Evolutionary conservation across 257 asterid genomes (phyloP), one percentile per base, ranked within the genome.

Genomic region (Lycium ferocissimum): DNA sequence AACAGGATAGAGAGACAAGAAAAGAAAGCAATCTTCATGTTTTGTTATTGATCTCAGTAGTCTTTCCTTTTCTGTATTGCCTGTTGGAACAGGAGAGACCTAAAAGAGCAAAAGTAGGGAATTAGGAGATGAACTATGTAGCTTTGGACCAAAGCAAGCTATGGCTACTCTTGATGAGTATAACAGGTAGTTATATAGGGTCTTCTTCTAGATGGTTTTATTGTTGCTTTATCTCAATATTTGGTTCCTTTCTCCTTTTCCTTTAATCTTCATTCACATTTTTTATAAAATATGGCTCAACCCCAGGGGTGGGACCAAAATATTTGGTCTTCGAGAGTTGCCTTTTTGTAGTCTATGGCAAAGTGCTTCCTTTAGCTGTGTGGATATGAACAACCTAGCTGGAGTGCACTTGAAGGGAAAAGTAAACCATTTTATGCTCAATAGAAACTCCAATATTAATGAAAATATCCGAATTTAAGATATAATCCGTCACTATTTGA

Each of bases 1-100:
- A 88, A 26, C 26, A 92, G 69, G 83, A 86, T 58, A 72, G 80
- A n/a, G 47, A 93, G 33, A 85, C 89, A 86, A 45, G 81, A 83
- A 40, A 83, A 73, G 38, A 38, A 76, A 22, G 59, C 18, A 90
- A 85, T 88, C 81, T 71, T 85, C 83, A 85, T 88, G 62, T 79
- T 83, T 15, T 81, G 4, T n/a, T 53, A 9, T 47, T 12, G 78
- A 26, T 81, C 26, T 58, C 43, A 12, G 65, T 12, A 45, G 45
- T 51, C 37, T 14, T 40, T 38, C 51, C 49, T 43, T 2, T 26
- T 22, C 7, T 17, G 82, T 9, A 57, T 84, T 38, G 20, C 70
- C 58, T 53, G 14, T 78, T 14, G 82, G 45, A 40, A 14, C 43
- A 59, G 43, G 57, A 59, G 13, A 75, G 61, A 75, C 47, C 12